Evolutionary conservation across 2,329 filamentous ascomycete genomes (phyloP).

Genomic region (Xylariaceae sp.): DNA sequence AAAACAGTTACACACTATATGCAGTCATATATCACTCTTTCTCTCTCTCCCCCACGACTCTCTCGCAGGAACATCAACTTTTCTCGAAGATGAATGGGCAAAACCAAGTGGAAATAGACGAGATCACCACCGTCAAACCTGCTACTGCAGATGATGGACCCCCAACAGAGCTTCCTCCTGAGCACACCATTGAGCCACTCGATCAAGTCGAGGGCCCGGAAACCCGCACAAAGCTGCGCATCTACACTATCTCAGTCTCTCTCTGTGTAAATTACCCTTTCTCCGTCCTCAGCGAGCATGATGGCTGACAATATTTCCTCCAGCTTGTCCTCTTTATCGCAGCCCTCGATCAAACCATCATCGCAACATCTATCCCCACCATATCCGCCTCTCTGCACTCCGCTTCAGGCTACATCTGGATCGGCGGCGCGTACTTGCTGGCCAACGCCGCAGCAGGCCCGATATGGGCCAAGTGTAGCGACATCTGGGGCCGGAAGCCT

Average conservation of each 20-base stretch:
- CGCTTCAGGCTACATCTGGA: conserved; percentile 63
- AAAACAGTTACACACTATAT: too few species aligned
- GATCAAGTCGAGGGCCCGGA: conserved; percentile 20
- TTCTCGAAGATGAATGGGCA: neutral
- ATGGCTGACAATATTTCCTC: conserved; percentile 3
- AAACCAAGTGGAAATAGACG: conserved; percentile 2
- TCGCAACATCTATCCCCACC: conserved; percentile 53
- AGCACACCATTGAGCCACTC: conserved; percentile 14
- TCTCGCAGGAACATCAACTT: neutral
- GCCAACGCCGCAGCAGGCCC: conserved; percentile 60
- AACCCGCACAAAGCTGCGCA: conserved; percentile 30
- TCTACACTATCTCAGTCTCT: conserved; percentile 26
- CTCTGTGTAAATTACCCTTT: conserved; percentile 26
- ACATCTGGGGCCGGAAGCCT: conserved; percentile 48
- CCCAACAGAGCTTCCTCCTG: conserved; percentile 6
- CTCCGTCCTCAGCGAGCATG: neutral
- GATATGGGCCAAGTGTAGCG: conserved; percentile 57
- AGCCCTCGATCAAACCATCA: conserved; percentile 44
- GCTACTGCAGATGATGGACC: neutral
- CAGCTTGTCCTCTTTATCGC: conserved; percentile 26
- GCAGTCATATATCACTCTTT: too few species aligned
- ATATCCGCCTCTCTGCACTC: conserved; percentile 54
- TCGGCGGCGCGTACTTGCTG: conserved; percentile 65
- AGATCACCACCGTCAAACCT: conserved; percentile 2
- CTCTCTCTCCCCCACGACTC: too few species aligned